phyloP scores from a whole-genome alignment of 345 rosid genomes.

The Garcia nutans region DNA sequence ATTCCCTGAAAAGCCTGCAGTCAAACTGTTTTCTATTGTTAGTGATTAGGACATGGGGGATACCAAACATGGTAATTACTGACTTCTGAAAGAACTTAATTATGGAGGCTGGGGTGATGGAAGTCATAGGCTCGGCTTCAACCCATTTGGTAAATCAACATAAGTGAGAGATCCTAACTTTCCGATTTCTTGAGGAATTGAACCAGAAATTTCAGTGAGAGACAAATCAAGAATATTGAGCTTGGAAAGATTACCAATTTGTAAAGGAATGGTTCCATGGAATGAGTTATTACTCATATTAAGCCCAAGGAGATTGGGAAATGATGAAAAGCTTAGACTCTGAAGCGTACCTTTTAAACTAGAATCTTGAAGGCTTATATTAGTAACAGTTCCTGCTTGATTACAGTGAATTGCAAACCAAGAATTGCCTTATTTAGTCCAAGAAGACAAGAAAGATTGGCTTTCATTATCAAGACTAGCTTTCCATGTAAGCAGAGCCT shows the following conservation, averaged over 20 bases:
- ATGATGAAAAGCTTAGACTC: conserved; percentile 27
- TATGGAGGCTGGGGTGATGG: too few relatives aligned
- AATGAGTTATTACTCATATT: conserved; percentile 9
- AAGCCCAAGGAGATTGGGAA: conserved; percentile 17
- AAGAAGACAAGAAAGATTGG: not conserved
- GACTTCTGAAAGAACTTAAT: too few relatives aligned
- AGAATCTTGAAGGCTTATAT: conserved; percentile 15
- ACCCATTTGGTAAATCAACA: not conserved
- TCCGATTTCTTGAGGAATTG: conserved; percentile 14
- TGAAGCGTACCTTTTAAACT: conserved; percentile 7
- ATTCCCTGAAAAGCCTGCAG: too few relatives aligned
- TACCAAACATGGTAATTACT: too few relatives aligned
- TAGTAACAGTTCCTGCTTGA: conserved; percentile 11
- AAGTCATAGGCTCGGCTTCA: too few relatives aligned
- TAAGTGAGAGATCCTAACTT: not conserved
- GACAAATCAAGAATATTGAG: conserved; percentile 11
- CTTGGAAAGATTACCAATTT: conserved; percentile 13
- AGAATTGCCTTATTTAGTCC: not conserved
- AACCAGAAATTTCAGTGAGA: conserved; percentile 9
- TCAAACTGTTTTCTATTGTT: too few relatives aligned
- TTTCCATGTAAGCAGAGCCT: not conserved
- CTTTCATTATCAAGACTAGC: not conserved
- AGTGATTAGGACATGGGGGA: too few relatives aligned
- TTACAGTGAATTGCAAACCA: conserved; percentile 29
- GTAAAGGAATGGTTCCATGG: conserved; percentile 10